Evolutionary conservation across 2,329 filamentous ascomycete species (phyloP).

Genomic region (Epichloe uncinata): DNA sequence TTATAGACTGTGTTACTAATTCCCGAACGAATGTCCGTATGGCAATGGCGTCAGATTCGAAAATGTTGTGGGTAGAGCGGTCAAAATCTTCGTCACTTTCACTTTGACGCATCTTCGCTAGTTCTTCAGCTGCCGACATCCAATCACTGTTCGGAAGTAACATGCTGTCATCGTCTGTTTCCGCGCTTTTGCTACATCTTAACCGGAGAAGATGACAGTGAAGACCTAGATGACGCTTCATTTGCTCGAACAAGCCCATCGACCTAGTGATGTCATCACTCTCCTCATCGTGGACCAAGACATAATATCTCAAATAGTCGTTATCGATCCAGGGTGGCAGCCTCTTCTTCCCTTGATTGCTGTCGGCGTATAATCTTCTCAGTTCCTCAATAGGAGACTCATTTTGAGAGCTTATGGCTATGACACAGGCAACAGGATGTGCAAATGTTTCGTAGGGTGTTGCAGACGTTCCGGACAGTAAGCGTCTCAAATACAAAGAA

Average conservation of each 20-base stretch:
- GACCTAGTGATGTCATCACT: conserved; percentile 84
- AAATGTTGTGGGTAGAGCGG: conserved; percentile 65
- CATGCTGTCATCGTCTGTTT: conserved; percentile 84
- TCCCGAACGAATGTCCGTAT: conserved; percentile 85
- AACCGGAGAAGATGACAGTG: conserved; percentile 87
- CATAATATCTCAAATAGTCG: conserved; percentile 90
- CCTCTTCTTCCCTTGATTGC: conserved; percentile 60
- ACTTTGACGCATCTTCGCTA: conserved; percentile 56
- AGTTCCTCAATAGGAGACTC: conserved; percentile 75
- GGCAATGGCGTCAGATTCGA: conserved; percentile 81
- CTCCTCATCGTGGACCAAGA: conserved; percentile 93
- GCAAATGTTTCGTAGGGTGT: conserved; percentile 84
- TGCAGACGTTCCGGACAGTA: conserved; percentile 68
- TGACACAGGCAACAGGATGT: conserved; percentile 87
- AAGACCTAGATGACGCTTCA: conserved; percentile 96
- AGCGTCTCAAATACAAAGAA: conserved; percentile 65
- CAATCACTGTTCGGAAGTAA: conserved; percentile 73
- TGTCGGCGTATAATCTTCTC: conserved; percentile 69
- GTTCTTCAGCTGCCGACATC: conserved; percentile 77
- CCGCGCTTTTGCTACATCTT: conserved; percentile 69
- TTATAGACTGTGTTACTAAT: conserved; percentile 85
- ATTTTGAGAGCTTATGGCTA: conserved; percentile 87
- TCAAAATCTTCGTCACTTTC: conserved; percentile 57
- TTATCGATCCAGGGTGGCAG: conserved; percentile 79
- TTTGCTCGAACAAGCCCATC: conserved; percentile 85